Conservation (phyloP, 768 basidiomycete species). For the Lactifluus hygrophoroides region DNA sequence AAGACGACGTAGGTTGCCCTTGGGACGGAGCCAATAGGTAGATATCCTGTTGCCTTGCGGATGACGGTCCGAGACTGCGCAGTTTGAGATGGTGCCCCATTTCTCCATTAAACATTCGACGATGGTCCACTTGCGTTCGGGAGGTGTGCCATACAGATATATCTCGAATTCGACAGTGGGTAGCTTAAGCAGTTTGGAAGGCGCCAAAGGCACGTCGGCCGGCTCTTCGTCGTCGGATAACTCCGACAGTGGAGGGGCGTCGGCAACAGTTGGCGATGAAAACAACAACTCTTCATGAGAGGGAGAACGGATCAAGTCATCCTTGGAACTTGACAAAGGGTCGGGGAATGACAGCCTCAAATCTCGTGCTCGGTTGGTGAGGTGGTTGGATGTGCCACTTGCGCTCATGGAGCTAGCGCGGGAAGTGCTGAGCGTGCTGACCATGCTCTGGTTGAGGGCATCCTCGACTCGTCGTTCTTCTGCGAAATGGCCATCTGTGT, state of each 20-base stretch:
- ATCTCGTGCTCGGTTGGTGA: slow-evolving; percentile 57
- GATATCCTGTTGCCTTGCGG: slow-evolving; percentile 21
- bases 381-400: slow-evolving; percentile 29
- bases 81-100: slow-evolving; percentile 34
- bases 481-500: slow-evolving; percentile 23
- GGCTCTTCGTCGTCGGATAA: slow-evolving; percentile 21
- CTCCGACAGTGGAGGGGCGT: slow-evolving; percentile 17
- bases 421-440: slow-evolving; percentile 69
- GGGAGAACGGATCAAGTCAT: slow-evolving; percentile 50
- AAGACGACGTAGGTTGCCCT: slow-evolving; percentile 24
- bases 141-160: slow-evolving; percentile 57
- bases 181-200: slow-evolving; percentile 22
- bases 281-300: slow-evolving; percentile 44
- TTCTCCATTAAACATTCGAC: slow-evolving; percentile 52
- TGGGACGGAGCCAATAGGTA: slow-evolving; percentile 22
- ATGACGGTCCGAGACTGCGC: slow-evolving; percentile 16
- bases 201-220: not conserved
- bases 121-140: slow-evolving; percentile 52
- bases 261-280: slow-evolving; percentile 33
- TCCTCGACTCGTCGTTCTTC: slow-evolving; percentile 67
- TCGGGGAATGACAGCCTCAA: slow-evolving; percentile 78
- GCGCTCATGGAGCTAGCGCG: slow-evolving; percentile 51
- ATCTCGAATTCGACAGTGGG: slow-evolving; percentile 43
- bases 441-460: slow-evolving; percentile 74
- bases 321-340: slow-evolving; percentile 63